Evolutionary conservation across 2,329 filamentous ascomycete genomes (phyloP).

Genomic region (Fusarium humuli): DNA sequence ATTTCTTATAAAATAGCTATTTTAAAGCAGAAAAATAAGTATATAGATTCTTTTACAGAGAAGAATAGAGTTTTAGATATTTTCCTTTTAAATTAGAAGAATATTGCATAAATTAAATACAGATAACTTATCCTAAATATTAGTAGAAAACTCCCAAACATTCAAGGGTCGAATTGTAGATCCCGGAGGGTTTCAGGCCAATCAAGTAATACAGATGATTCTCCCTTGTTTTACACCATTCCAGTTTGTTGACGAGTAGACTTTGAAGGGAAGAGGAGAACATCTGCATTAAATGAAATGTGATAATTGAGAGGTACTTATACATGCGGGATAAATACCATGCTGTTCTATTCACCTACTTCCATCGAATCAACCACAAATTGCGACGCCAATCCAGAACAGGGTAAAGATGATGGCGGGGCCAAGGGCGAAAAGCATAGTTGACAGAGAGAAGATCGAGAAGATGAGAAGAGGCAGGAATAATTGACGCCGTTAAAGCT

Average conservation of each 20-base stretch:
- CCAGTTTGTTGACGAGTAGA: not conserved
- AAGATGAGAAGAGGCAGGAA: constrained; percentile 77
- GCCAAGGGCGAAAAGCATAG: constrained; percentile 71
- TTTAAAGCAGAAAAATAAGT: no score
- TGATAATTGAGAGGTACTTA: not conserved
- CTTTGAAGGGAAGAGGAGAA: not conserved
- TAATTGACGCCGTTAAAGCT: constrained; percentile 49
- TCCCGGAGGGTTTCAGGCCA: not conserved
- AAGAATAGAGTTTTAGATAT: no score
- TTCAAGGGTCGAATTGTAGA: not conserved
- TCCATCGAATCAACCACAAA: not conserved
- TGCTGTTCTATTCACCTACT: not conserved
- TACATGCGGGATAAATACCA: not conserved
- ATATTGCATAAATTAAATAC: no score
- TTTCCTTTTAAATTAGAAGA: no score
- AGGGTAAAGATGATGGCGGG: constrained; percentile 73
- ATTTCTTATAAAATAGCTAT: no score
- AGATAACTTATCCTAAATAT: no score
- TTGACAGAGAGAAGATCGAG: constrained; percentile 58
- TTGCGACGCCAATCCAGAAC: constrained; percentile 70
- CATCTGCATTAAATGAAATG: not conserved
- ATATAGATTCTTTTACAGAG: no score
- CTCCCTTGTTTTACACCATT: constrained; percentile 5
- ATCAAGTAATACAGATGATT: constrained; percentile 13
- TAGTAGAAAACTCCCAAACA: no score